Evolutionary conservation across 2,329 filamentous ascomycete genomes (phyloP).

Genomic region (Phaeoacremonium minimum): DNA sequence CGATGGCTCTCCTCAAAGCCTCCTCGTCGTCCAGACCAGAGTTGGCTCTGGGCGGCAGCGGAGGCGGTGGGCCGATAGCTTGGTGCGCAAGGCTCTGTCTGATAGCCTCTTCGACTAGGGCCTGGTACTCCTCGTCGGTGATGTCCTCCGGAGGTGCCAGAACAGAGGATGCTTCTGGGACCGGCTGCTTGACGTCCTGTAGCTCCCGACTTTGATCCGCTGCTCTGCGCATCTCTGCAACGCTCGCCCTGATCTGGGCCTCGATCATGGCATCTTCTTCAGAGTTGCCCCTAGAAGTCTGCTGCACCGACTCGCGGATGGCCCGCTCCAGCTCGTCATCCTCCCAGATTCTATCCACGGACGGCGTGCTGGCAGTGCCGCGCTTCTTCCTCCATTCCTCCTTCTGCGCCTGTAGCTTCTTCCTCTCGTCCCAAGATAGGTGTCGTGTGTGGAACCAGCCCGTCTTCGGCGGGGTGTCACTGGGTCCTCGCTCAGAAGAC

Average conservation of each 20-base stretch:
- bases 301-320: constrained; percentile 63
- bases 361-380: constrained; percentile 13
- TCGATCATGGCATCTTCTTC: constrained; percentile 70
- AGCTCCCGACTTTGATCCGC: constrained; percentile 16
- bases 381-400: constrained; percentile 34
- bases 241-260: constrained; percentile 67
- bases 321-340: constrained; percentile 66
- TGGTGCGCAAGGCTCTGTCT: constrained; percentile 40
- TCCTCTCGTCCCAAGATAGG: constrained; percentile 45
- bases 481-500: constrained; percentile 14
- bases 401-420: constrained; percentile 43
- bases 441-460: constrained; percentile 46
- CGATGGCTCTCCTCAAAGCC: constrained; percentile 32
- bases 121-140: constrained; percentile 55
- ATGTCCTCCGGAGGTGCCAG: constrained; percentile 34
- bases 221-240: constrained; percentile 46
- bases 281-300: constrained; percentile 65
- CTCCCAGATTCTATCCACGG: no score
- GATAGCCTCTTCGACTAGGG: constrained; percentile 51
- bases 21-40: constrained; percentile 18
- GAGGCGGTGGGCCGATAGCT: no score
- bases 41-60: no score
- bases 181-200: constrained; percentile 12
- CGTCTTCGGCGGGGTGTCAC: constrained; percentile 23
- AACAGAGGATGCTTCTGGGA: constrained; percentile 7